A percentile compares a stretch with the other conserved stretches of the same genome.
These are phyloP conservation scores for Tylopilus vinaceipallidus DNA, from an alignment of 768 basidiomycete species.

Conservation along the genomic window DNA sequence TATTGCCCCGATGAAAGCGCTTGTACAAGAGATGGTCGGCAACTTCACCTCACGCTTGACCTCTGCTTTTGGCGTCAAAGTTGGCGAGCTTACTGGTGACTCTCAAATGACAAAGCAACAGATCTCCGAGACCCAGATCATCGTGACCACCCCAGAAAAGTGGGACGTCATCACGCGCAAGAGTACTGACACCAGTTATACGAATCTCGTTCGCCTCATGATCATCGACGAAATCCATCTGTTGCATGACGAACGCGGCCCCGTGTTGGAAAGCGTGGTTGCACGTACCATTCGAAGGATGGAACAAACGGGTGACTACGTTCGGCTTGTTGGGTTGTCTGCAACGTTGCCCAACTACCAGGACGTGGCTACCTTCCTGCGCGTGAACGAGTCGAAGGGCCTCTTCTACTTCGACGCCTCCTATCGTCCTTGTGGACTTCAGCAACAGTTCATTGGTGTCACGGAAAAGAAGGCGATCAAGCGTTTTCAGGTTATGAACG, in stretches of 20 bases:
- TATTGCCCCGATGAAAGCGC: slow-evolving; percentile 98
- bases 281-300: slow-evolving; percentile 88
- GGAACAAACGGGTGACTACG: slow-evolving; percentile 93
- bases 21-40: slow-evolving; percentile 98
- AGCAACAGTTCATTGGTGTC: slow-evolving; percentile 95
- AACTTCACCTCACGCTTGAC: slow-evolving; percentile 80
- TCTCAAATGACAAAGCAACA: slow-evolving; percentile 98
- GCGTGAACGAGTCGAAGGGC: slow-evolving; percentile 88
- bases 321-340: slow-evolving; percentile 91
- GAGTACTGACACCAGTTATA: slow-evolving; percentile 94
- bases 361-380: slow-evolving; percentile 96
- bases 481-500: slow-evolving; percentile 96
- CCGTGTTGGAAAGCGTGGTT: slow-evolving; percentile 89
- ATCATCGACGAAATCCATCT: slow-evolving; percentile 99
- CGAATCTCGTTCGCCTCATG: slow-evolving; percentile 92
- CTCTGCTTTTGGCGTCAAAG: slow-evolving; percentile 66
- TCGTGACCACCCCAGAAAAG: slow-evolving; percentile 98
- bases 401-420: slow-evolving; percentile 97
- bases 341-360: slow-evolving; percentile 98
- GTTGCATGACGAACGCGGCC: slow-evolving; percentile 96
- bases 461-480: slow-evolving; percentile 99
- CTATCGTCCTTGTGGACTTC: slow-evolving; percentile 90
- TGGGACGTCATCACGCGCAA: slow-evolving; percentile 99
- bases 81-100: slow-evolving; percentile 96
- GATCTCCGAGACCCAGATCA: slow-evolving; percentile 95